Evolutionary conservation across 2,329 filamentous ascomycete genomes (phyloP), one percentile per base, ranked within the genome.

Genomic region (Elsinoe fawcettii): DNA sequence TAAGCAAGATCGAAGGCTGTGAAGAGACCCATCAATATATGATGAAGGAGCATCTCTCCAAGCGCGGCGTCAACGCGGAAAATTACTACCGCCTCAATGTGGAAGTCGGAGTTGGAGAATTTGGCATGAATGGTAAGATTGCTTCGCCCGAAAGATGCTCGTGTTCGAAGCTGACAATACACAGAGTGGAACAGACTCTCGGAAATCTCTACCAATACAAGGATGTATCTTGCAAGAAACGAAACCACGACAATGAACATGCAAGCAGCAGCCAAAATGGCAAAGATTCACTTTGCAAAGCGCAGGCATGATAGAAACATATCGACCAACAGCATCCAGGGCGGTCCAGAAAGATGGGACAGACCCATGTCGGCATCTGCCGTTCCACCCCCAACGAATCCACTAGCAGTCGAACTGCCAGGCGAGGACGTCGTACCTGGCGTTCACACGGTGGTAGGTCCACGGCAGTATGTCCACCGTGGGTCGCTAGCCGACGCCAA

Each of bases 31-130:
- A 99, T 69, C 84, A 89, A 67, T 82, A 83, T 64, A 95, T 97
- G 90, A 74, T 56, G 39, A 46, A 43, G 20, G 54, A 56, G 9
- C 83, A 91, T 63, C 77, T 97, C 20, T 74, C 81, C 5, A 87
- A 85, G 69, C 83, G 90, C 32, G 64, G 65, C 14, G 88, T 97
- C 59, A 91, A 87, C 65, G 81, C 83, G 54, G 91, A 96, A 59
- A 89, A 95, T 69, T 99, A 99, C 74, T 95, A 90, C 70, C 87
- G 93, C 6, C 77, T 97, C n/a, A 99, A 99, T 63, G 93, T 97
- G 39, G 54, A 56, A 22, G 85, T 96, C 14, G 93, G 92, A 1
- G 91, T 97, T 2, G 91, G 92, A 55, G 93, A 97, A 68, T 97
- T 96, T 69, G 92, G 88, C 54, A 97, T 99, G 90, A 99, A 97